Percentiles rank a stretch among this genome's conserved stretches.
Evolutionary conservation across 495 filamentous ascomycete species (phyloP).

Genomic region (Xylaria venustula): DNA sequence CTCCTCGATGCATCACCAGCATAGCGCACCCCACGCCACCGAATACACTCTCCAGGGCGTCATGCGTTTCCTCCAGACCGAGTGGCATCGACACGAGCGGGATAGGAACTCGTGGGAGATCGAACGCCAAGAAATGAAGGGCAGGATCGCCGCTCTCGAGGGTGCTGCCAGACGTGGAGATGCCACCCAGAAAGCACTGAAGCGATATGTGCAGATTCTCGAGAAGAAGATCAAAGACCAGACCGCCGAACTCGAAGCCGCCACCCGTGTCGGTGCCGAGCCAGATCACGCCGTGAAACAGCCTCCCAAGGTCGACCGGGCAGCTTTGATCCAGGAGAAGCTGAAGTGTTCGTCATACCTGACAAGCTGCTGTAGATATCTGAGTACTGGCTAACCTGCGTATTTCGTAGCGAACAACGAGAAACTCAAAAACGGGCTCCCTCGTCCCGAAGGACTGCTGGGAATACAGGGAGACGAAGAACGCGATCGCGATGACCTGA

Average conservation of each 20-base stretch:
- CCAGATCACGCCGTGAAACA: slow-evolving; percentile 37
- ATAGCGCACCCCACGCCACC: slow-evolving; percentile 74
- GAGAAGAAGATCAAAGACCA: slow-evolving; percentile 86
- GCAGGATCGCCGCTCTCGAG: slow-evolving; percentile 91
- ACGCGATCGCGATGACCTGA: slow-evolving; percentile 54
- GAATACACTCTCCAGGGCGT: slow-evolving; percentile 98
- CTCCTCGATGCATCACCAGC: slow-evolving; percentile 11
- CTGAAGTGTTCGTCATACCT: slow-evolving; percentile 34
- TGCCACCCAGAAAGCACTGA: slow-evolving; percentile 79
- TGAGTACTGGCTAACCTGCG: slow-evolving; percentile 10
- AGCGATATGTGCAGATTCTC: slow-evolving; percentile 85
- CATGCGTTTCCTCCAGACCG: slow-evolving; percentile 98
- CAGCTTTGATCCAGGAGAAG: slow-evolving; percentile 46
- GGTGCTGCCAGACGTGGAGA: slow-evolving; percentile 83
- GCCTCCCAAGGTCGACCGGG: slow-evolving; percentile 44
- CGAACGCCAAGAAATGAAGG: slow-evolving; percentile 98
- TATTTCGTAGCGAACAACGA: slow-evolving; percentile 20
- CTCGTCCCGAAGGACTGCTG: slow-evolving; percentile 25
- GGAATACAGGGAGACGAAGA: slow-evolving; percentile 47
- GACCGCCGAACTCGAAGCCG: slow-evolving; percentile 36
- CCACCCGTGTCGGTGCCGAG: slow-evolving; percentile 19
- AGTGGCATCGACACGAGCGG: slow-evolving; percentile 98
- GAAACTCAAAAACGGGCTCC: slow-evolving; percentile 23
- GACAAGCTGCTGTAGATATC: background rate
- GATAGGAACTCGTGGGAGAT: slow-evolving; percentile 99